Conservation (phyloP, 495 filamentous ascomycete genomes). For the Cladorrhinum samala region DNA sequence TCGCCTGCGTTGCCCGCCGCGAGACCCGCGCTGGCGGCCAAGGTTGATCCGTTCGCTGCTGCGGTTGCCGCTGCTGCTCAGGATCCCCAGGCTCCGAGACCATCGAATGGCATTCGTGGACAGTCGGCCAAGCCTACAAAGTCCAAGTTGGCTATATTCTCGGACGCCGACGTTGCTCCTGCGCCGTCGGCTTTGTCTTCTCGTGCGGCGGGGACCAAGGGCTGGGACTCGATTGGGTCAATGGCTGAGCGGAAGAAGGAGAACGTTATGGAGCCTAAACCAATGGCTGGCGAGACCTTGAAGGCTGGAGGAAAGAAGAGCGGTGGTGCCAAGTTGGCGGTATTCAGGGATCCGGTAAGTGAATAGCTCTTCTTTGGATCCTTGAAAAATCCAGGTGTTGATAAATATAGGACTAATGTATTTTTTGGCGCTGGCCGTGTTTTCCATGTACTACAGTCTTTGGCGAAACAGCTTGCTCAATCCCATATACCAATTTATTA, state of each 20-base stretch:
- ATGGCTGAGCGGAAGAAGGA: slow-evolving; percentile 88
- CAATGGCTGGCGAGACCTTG: slow-evolving; percentile 88
- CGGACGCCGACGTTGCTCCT: slow-evolving; percentile 57
- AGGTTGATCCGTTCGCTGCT: slow-evolving; percentile 70
- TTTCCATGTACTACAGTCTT: slow-evolving; percentile 49
- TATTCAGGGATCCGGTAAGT: slow-evolving; percentile 97
- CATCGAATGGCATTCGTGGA: slow-evolving; percentile 39
- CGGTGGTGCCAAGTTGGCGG: slow-evolving; percentile 71
- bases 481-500: slow-evolving; percentile 45
- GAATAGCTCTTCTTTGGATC: slow-evolving; percentile 14
- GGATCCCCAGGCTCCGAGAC: slow-evolving; percentile 64
- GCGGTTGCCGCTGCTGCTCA: slow-evolving; percentile 31
- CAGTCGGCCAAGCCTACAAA: slow-evolving; percentile 54
- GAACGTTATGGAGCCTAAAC: slow-evolving; percentile 77
- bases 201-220: slow-evolving; percentile 50
- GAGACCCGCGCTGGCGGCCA: slow-evolving; percentile 78
- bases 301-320: slow-evolving; percentile 75
- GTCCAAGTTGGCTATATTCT: slow-evolving; percentile 89
- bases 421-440: slow-evolving; percentile 45
- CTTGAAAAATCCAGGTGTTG: slow-evolving; percentile 59
- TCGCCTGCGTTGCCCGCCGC: slow-evolving; percentile 82
- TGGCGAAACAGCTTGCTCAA: slow-evolving; percentile 43
- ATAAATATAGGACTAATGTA: slow-evolving; percentile 93
- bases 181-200: slow-evolving; percentile 43
- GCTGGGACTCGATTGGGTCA: slow-evolving; percentile 89